A percentile compares a stretch with the other conserved stretches of the same genome.
Conservation (phyloP, 176 grass and related monocot species). For the Avena eriantha region DNA sequence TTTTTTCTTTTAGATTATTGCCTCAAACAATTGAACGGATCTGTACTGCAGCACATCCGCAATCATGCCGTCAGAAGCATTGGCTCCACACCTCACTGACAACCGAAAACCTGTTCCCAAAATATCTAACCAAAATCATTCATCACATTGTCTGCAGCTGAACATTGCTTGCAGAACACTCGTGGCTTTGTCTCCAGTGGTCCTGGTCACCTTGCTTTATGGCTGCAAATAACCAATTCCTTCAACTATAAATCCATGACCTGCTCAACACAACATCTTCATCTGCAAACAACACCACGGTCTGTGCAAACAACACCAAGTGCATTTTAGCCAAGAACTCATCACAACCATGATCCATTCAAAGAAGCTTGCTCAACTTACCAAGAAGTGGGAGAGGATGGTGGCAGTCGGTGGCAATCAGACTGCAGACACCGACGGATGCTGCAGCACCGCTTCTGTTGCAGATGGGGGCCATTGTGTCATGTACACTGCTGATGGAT, state of each 20-base stretch:
- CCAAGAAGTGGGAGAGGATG: constrained; percentile 57
- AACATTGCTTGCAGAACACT: constrained; percentile 38
- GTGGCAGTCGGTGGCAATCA: not conserved
- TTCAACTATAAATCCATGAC: constrained; percentile 42
- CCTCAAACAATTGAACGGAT: not conserved
- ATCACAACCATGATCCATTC: constrained; percentile 39
- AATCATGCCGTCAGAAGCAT: not conserved
- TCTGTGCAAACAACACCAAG: not conserved
- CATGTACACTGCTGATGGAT: constrained; percentile 55
- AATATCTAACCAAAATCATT: constrained; percentile 25
- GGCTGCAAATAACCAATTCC: not conserved
- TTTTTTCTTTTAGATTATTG: not conserved
- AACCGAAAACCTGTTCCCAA: constrained; percentile 12
- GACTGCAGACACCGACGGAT: not conserved
- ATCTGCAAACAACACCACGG: not conserved
- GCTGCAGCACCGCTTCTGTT: not conserved
- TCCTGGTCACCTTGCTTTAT: not conserved
- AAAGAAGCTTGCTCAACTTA: constrained; percentile 53
- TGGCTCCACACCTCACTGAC: not conserved
- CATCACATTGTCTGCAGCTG: not conserved
- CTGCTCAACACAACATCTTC: constrained; percentile 21
- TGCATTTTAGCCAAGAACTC: constrained; percentile 20
- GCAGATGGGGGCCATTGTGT: constrained; percentile 62
- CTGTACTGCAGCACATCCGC: not conserved
- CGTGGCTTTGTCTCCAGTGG: constrained; percentile 40